phyloP scores from a whole-genome alignment of 2,329 filamentous ascomycete genomes.

The Tolypocladium pustulatum region DNA sequence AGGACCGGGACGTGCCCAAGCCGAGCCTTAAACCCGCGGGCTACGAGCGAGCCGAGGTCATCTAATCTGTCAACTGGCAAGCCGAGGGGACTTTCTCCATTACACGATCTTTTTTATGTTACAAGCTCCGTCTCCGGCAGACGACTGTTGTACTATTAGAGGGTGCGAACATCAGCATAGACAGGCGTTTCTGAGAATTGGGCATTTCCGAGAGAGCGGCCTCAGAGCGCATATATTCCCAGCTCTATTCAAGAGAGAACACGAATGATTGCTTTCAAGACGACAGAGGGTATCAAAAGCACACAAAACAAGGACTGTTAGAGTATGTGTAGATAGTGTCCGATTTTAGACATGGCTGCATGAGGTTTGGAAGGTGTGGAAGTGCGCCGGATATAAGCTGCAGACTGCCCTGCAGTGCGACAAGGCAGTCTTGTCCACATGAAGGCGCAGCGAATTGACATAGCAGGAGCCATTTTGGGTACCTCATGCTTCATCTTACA shows the following conservation, averaged over 20 bases:
- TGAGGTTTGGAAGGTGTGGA: not conserved
- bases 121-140: not conserved
- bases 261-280: not conserved
- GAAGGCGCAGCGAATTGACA: not conserved
- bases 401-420: not conserved
- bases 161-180: not conserved
- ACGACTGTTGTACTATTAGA: not conserved
- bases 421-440: not conserved
- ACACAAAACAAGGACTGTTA: not conserved
- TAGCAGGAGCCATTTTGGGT: no score
- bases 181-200: not conserved
- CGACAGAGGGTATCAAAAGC: not conserved
- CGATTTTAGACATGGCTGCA: not conserved
- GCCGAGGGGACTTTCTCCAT: not conserved
- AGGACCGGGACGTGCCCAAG: conserved; percentile 56
- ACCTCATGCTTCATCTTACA: not conserved
- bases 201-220: not conserved
- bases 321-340: not conserved
- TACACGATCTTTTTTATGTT: not conserved
- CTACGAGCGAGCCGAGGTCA: conserved; percentile 75
- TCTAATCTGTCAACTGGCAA: conserved; percentile 27
- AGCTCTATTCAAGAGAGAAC: not conserved
- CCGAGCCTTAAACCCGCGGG: conserved; percentile 56
- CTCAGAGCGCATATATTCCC: not conserved
- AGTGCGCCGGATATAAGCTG: not conserved